Evolutionary conservation across 2,329 filamentous ascomycete genomes (phyloP), one percentile per base, ranked within the genome.

Genomic region (Botrytis byssoidea): DNA sequence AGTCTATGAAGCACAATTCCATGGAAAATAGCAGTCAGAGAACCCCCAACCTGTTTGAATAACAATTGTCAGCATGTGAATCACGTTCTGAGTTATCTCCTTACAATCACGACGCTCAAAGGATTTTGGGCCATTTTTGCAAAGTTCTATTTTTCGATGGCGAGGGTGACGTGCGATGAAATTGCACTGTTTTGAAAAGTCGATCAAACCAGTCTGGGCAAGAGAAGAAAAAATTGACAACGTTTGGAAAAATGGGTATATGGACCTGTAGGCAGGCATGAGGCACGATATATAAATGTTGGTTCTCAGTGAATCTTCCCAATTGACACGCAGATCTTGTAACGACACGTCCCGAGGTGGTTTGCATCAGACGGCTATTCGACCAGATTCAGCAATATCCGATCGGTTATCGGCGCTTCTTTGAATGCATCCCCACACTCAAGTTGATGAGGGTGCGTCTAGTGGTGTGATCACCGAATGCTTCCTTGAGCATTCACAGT

Each of bases 11-110:
- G 16, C 10, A 51, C 5, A 1, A 51, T 71, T 8, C 51, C 59
- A 5, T 71, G 59, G 18, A 71, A 70, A 4, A 71, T 59, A 5
- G 44, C 44, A 10, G 44, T 51, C 32, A 71, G 42, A 18, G 69
- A 64, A 4, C 69, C 69, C 0, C 59, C 59, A 1, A 64, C 29
- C 59, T 64, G 20, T 35, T 66, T 25, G 12, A n/a, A 37, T n/a
- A 8, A 51, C n/a, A 12, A 4, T 4, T 25, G 46, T 67, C n/a
- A 51, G 32, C 8, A 29, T 20, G n/a, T 20, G 7, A 37, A 22
- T 67, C 16, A 46, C 6, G 20, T 18, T 3, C 16, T 25, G 3
- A n/a, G 44, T 37, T 12, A 18, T 40, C 20, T 14, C 7, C 42
- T 44, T 40, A 55, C 32, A 55, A 55, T 55, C 25, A 68, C 22